A percentile compares a stretch with the other conserved stretches of the same genome.
These are phyloP conservation scores for Phanerochaete carnosa DNA, from an alignment of 768 basidiomycete species.

Conservation along the genomic window DNA sequence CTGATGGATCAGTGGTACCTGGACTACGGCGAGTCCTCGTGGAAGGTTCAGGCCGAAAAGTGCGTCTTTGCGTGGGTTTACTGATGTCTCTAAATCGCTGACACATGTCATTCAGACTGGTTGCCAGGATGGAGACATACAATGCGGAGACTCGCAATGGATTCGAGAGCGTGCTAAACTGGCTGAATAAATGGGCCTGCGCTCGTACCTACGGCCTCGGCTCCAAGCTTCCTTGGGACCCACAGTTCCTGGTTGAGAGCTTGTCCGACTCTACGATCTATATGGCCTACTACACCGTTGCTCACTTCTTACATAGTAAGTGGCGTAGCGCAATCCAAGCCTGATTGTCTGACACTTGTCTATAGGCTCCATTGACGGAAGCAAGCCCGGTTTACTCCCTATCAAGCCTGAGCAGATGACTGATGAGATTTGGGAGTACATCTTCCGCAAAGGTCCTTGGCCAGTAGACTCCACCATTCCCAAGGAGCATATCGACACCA, in stretches of 20 bases:
- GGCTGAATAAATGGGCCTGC: constrained; percentile 99
- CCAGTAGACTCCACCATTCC: constrained; percentile 63
- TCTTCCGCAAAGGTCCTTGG: constrained; percentile 78
- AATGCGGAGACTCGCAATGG: constrained; percentile 86
- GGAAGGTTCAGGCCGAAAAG: constrained; percentile 86
- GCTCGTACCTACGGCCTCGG: constrained; percentile 97
- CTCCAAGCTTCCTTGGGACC: constrained; percentile 95
- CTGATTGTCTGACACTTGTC: constrained; percentile 9
- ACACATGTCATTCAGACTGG: constrained; percentile 44
- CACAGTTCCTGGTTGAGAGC: constrained; percentile 93
- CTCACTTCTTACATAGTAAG: constrained; percentile 84
- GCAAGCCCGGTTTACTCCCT: constrained; percentile 74
- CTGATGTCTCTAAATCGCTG: neutral
- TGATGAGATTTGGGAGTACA: constrained; percentile 96
- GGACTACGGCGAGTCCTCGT: constrained; percentile 90
- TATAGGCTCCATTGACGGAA: constrained; percentile 73
- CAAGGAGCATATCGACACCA: constrained; percentile 72
- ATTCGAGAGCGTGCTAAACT: constrained; percentile 88
- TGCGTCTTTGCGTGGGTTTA: constrained; percentile 36
- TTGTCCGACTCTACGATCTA: constrained; percentile 98
- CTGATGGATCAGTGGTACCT: constrained; percentile 99
- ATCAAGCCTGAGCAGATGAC: constrained; percentile 92
- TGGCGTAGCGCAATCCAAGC: constrained; percentile 18
- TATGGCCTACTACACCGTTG: constrained; percentile 96
- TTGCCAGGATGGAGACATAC: constrained; percentile 88